Conservation (phyloP, 2,329 filamentous ascomycete genomes). For the Cladosporium sp. region DNA sequence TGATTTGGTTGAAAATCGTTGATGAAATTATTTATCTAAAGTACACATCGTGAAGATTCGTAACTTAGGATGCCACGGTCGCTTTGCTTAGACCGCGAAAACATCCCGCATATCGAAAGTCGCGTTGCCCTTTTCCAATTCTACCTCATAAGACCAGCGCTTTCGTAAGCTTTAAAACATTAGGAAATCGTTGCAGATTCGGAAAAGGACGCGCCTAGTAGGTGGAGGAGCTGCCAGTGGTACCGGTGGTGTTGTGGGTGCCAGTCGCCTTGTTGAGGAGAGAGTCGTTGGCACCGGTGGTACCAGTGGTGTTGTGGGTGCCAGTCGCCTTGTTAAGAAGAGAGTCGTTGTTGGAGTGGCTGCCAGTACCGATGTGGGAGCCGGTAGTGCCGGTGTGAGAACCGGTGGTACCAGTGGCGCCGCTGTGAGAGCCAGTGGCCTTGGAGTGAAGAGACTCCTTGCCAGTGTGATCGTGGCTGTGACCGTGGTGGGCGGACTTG, state of each 20-base stretch:
- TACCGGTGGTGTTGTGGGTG: too few species aligned
- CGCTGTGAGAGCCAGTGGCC: neutral
- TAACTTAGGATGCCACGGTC: neutral
- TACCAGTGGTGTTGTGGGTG: too few species aligned
- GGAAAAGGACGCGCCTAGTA: neutral
- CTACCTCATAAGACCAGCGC: neutral
- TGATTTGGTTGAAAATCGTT: neutral
- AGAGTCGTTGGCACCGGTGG: too few species aligned
- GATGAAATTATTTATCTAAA: neutral
- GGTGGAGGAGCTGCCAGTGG: neutral
- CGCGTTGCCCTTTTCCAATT: neutral
- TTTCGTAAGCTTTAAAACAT: neutral
- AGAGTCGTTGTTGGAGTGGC: too few species aligned
- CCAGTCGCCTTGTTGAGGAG: neutral
- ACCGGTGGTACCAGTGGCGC: too few species aligned
- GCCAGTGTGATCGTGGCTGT: neutral
- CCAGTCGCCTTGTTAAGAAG: too few species aligned
- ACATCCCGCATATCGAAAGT: slow-evolving; percentile 2
- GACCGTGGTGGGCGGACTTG: slow-evolving; percentile 25
- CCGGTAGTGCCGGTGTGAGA: too few species aligned
- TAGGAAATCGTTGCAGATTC: neutral
- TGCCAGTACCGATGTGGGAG: too few species aligned
- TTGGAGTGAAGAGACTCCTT: neutral
- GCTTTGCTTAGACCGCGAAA: neutral
- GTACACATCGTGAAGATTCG: slow-evolving; percentile 4